Evolutionary conservation across 2,329 filamentous ascomycete species (phyloP), one percentile per base, ranked within the genome.

Genomic region (Neofusicoccum laricinum): DNA sequence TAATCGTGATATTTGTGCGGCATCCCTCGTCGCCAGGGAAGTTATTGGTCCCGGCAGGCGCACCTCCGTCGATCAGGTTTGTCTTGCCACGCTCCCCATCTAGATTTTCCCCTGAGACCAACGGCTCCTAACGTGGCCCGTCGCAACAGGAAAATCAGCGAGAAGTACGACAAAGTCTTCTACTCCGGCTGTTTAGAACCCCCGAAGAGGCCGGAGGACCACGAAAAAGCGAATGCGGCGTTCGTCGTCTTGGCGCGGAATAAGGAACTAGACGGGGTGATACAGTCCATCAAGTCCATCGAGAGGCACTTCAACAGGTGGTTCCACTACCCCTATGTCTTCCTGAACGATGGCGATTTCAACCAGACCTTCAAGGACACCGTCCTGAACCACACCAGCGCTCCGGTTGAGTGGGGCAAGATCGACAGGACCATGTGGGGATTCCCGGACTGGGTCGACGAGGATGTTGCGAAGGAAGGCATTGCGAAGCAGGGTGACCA

Each of bases 261-360:
- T 76, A 96, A 97, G 83, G 95, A 99, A 80, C 78, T 99, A 68
- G 93, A 97, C 0, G 95, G 95, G 66, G 95, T 99, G 43, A 87
- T 99, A 68, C 92, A 98, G 78, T 98, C 95, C 10, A 86, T 99
- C 77, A 97, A 97, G 82, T 98, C 94, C 48, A 93, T 99, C 70
- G 95, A 99, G 82, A 87, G 95, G 71, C 95, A 99, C 79, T 99
- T 99, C 86, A 99, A 99, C 80, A 88, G 93, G 69, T 99, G 94
- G 93, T 99, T 93, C 77, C 88, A 98, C 78, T 99, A 99, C 77
- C 95, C 95, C 30, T 99, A 98, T 75, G 94, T 98, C 70, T 98
- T 99, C 78, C 83, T 99, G 70, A 99, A 99, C 79, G 94, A 99
- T 73, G 95, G 90, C 68, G 93, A 98, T 65, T 99, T 99, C 85